Conservation (phyloP, 768 basidiomycete genomes). For the Leucosporidium scottii region DNA sequence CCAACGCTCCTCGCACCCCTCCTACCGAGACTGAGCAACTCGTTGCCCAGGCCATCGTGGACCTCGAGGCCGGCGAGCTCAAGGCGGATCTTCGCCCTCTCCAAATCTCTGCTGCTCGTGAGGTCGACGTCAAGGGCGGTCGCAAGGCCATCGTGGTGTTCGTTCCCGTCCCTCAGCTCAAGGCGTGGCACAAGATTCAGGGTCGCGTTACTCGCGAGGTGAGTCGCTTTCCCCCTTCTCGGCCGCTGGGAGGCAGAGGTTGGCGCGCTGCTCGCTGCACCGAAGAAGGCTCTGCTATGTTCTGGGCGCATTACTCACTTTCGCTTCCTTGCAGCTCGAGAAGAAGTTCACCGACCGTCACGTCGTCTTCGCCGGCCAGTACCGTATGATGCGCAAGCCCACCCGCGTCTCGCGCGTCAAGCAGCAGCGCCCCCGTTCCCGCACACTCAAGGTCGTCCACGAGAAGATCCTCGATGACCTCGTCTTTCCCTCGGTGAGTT, state of each 20-base stretch:
- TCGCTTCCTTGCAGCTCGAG: slow-evolving; percentile 59
- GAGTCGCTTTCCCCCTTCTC: neutral
- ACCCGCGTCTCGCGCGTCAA: slow-evolving; percentile 83
- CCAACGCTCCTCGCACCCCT: slow-evolving; percentile 81
- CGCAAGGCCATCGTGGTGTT: slow-evolving; percentile 99
- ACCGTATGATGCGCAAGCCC: slow-evolving; percentile 95
- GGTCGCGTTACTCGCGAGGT: slow-evolving; percentile 45
- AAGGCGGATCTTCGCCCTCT: slow-evolving; percentile 91
- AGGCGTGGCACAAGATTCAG: slow-evolving; percentile 98
- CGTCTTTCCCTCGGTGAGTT: slow-evolving; percentile 76
- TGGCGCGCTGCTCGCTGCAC: too few relatives aligned
- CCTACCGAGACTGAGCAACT: slow-evolving; percentile 85
- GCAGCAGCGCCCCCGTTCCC: slow-evolving; percentile 94
- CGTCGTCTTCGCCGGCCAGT: slow-evolving; percentile 97
- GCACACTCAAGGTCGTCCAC: slow-evolving; percentile 94
- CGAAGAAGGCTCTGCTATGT: too few relatives aligned
- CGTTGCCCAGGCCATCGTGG: slow-evolving; percentile 91
- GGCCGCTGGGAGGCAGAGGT: neutral
- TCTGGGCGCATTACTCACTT: too few relatives aligned
- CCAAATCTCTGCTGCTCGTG: slow-evolving; percentile 96
- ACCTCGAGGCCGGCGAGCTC: slow-evolving; percentile 97
- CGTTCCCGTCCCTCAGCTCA: slow-evolving; percentile 92
- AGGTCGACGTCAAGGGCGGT: slow-evolving; percentile 97
- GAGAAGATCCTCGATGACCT: slow-evolving; percentile 98
- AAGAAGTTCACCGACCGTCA: slow-evolving; percentile 99